Evolutionary conservation across 2,329 filamentous ascomycete genomes (phyloP).

Genomic region (Clonostachys rhizophaga): DNA sequence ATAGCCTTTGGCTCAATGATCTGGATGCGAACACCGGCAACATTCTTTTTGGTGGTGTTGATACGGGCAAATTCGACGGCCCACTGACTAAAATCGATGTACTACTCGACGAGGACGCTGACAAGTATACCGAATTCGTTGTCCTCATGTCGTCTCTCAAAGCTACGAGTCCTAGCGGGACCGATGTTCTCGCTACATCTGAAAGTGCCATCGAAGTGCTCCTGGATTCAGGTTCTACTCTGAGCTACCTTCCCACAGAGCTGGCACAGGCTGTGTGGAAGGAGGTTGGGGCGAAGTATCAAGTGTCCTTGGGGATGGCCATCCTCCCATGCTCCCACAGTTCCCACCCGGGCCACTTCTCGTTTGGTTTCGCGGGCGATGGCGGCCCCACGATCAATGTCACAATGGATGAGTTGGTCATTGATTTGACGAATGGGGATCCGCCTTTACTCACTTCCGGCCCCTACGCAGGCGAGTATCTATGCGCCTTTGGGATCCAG

Average conservation of each 20-base stretch:
- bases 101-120: constrained; percentile 30
- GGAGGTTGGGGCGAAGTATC: constrained; percentile 48
- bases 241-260: constrained; percentile 63
- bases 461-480: constrained; percentile 33
- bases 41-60: constrained; percentile 78
- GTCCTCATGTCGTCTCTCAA: constrained; percentile 42
- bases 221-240: constrained; percentile 71
- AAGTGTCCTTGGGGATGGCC: constrained; percentile 25
- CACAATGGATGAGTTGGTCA: constrained; percentile 51
- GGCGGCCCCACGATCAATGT: constrained; percentile 45
- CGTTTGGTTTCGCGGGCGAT: constrained; percentile 46
- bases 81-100: constrained; percentile 58
- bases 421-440: constrained; percentile 32
- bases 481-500: constrained; percentile 54
- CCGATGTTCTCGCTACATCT: constrained; percentile 35
- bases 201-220: constrained; percentile 53
- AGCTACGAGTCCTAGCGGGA: constrained; percentile 43
- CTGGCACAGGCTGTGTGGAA: constrained; percentile 48
- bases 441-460: constrained; percentile 30
- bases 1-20: constrained; percentile 66
- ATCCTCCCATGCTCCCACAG: constrained; percentile 46
- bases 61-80: constrained; percentile 68
- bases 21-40: constrained; percentile 58
- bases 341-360: constrained; percentile 39
- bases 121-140: constrained; percentile 38